A percentile compares a stretch with the other conserved stretches of the same genome.
These are phyloP conservation scores for Cardamine chenopodiifolia DNA, from an alignment of 345 rosid genomes.

Conservation along the genomic window DNA sequence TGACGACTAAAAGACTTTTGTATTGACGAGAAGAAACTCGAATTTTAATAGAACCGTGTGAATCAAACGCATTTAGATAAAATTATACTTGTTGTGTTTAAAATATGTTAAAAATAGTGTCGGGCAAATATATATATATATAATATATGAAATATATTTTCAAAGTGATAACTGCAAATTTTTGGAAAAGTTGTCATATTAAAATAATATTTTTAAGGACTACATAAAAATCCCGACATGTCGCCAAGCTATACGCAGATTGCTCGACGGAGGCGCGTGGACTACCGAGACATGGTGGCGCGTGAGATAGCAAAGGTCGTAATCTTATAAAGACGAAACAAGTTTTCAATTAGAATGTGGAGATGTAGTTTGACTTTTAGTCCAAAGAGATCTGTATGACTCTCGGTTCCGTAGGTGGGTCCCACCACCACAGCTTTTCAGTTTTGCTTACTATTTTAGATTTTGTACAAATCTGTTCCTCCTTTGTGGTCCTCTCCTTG, in stretches of 20 bases:
- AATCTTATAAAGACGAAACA: neutral
- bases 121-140: too few species aligned
- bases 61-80: neutral
- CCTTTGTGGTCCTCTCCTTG: slow-evolving; percentile 40
- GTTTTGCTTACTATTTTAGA: slow-evolving; percentile 42
- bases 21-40: neutral
- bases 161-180: neutral
- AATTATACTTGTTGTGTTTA: neutral
- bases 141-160: too few species aligned
- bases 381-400: slow-evolving; percentile 28
- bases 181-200: neutral
- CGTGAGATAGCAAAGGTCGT: neutral
- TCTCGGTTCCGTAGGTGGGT: slow-evolving; percentile 19
- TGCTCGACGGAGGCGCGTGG: slow-evolving; percentile 34
- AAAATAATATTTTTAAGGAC: neutral
- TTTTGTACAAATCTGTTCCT: slow-evolving; percentile 42
- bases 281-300: slow-evolving; percentile 2
- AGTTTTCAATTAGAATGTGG: slow-evolving; percentile 28
- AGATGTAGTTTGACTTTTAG: slow-evolving; percentile 45
- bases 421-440: slow-evolving; percentile 39
- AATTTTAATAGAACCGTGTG: neutral
- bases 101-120: neutral
- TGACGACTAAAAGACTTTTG: neutral
- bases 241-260: neutral
- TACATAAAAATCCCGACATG: neutral